phyloP scores from a whole-genome alignment of 192 early-diverging fungal species.

The Backusella parvicylindrica region DNA sequence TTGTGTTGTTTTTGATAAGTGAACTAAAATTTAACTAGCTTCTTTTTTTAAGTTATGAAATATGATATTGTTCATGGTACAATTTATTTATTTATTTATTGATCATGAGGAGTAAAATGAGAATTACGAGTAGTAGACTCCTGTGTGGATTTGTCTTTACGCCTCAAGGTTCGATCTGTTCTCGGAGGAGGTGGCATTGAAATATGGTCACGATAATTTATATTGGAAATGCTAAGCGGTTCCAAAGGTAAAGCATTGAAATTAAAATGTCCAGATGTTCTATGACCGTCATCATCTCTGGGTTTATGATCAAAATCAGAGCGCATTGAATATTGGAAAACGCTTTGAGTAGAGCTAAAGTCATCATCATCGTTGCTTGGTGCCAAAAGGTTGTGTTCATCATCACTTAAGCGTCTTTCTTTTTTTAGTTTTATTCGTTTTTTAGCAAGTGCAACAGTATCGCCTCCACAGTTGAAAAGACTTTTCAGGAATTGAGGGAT shows the following conservation, averaged over 20 bases:
- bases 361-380: neutral
- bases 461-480: constrained; percentile 20
- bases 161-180: neutral
- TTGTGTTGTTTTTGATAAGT: too few relatives aligned
- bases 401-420: constrained; percentile 7
- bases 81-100: neutral
- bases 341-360: neutral
- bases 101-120: neutral
- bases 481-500: constrained; percentile 28
- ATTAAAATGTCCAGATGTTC: neutral
- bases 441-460: constrained; percentile 24
- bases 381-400: constrained; percentile 6
- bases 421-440: constrained; percentile 23
- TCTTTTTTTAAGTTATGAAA: neutral
- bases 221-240: neutral
- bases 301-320: neutral
- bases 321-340: neutral
- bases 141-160: neutral
- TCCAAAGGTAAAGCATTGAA: constrained; percentile 15
- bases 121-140: neutral
- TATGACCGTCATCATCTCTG: neutral
- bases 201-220: neutral
- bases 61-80: neutral
- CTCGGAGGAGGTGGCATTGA: neutral
- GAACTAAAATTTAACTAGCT: neutral